Evolutionary conservation across 2,329 filamentous ascomycete species (phyloP).

Genomic region (Aureobasidium namibiae): DNA sequence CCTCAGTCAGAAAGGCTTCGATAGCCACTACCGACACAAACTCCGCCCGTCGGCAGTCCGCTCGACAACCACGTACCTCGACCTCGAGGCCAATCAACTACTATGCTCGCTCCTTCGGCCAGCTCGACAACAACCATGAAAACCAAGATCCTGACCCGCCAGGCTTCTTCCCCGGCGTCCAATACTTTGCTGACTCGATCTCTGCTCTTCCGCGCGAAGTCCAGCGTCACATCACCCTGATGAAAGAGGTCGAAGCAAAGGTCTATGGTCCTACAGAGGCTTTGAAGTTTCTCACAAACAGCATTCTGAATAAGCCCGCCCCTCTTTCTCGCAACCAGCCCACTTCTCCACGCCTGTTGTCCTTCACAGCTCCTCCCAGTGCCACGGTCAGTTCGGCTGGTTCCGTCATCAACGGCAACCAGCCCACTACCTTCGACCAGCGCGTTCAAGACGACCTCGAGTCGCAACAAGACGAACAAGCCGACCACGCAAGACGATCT

Average conservation of each 20-base stretch:
- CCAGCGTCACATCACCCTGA: constrained; percentile 85
- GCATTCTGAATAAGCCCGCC: constrained; percentile 43
- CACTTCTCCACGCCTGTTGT: constrained; percentile 22
- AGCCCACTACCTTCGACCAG: constrained; percentile 13
- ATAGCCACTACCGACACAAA: constrained; percentile 12
- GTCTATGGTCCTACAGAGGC: constrained; percentile 80
- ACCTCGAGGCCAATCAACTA: constrained; percentile 41
- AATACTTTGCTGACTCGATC: constrained; percentile 82
- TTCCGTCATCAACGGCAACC: constrained; percentile 30
- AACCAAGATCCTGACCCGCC: constrained; percentile 24
- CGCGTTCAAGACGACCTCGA: constrained; percentile 13
- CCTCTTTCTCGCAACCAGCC: constrained; percentile 27
- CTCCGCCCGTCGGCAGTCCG: constrained; percentile 24
- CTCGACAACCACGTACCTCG: constrained; percentile 38
- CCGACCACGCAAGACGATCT: constrained; percentile 59
- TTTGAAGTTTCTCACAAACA: constrained; percentile 65
- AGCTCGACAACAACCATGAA: constrained; percentile 25
- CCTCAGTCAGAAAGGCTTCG: constrained; percentile 14
- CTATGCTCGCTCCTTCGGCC: constrained; percentile 41
- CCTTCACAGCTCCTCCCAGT: constrained; percentile 33
- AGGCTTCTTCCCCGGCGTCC: constrained; percentile 58
- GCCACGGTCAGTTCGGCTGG: constrained; percentile 29
- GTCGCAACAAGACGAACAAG: constrained; percentile 25
- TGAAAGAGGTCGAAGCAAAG: constrained; percentile 98
- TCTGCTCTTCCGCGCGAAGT: constrained; percentile 90